A percentile compares a stretch with the other conserved stretches of the same genome.
These are phyloP conservation scores for Wickerhamiella slavikovae DNA, from an alignment of 805 yeast species.

Conservation along the genomic window DNA sequence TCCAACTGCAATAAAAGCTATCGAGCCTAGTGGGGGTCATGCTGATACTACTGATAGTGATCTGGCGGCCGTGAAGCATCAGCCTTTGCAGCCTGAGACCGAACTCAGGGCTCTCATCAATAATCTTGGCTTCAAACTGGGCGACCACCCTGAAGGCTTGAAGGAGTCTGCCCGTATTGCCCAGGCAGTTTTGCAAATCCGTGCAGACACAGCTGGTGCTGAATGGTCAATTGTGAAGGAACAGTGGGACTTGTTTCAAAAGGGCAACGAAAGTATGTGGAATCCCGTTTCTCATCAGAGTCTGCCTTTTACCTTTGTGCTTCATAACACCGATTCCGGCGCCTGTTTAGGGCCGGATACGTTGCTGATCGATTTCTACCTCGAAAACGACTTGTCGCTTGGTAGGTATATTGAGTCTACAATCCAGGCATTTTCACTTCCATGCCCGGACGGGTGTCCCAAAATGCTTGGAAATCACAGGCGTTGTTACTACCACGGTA, in stretches of 20 bases:
- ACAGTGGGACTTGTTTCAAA: conserved; percentile 48
- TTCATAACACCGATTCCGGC: conserved; percentile 63
- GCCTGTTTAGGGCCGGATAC: conserved; percentile 85
- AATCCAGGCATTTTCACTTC: conserved; percentile 40
- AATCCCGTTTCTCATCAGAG: conserved; percentile 62
- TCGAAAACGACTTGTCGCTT: conserved; percentile 75
- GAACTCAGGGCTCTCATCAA: neutral
- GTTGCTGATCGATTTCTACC: conserved; percentile 68
- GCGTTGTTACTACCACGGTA: conserved; percentile 73
- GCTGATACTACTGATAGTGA: neutral
- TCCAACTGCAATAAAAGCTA: no score
- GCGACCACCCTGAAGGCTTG: conserved; percentile 1
- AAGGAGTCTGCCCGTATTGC: no score
- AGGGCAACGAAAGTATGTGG: conserved; percentile 32
- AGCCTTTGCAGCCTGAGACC: neutral
- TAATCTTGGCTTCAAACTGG: neutral
- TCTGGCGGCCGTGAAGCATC: neutral
- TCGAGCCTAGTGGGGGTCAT: no score
- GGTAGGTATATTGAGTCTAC: conserved; percentile 77
- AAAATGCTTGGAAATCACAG: conserved; percentile 51
- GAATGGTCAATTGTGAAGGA: conserved; percentile 22
- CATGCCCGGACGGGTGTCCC: conserved; percentile 72
- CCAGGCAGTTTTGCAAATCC: neutral
- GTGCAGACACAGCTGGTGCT: neutral
- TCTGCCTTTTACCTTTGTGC: conserved; percentile 44